A percentile compares a stretch with the other conserved stretches of the same genome.
phyloP scores from a whole-genome alignment of 1,284 basidiomycete genomes.

The Anthracocystis walkeri region DNA sequence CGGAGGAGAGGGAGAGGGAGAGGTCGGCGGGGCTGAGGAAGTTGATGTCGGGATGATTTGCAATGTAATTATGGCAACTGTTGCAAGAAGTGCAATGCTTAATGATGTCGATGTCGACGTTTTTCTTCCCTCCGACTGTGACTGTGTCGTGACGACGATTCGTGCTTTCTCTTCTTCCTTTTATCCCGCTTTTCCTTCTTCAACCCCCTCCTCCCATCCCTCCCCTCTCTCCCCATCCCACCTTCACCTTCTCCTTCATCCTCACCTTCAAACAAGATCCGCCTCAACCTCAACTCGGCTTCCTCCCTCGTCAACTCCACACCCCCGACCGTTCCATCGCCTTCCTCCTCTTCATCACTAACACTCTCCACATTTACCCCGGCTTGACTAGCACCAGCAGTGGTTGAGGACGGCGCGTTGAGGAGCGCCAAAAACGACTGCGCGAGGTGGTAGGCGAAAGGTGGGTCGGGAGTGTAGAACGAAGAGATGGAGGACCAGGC shows the following conservation, averaged over 20 bases:
- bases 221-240: neutral
- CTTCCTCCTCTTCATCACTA: neutral
- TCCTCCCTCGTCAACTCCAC: constrained; percentile 28
- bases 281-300: constrained; percentile 16
- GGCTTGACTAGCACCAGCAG: neutral
- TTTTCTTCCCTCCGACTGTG: no score
- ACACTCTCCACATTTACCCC: neutral
- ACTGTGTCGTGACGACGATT: neutral
- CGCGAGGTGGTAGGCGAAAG: constrained; percentile 18
- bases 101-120: neutral
- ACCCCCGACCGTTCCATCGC: neutral
- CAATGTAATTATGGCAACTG: neutral
- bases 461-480: constrained; percentile 9
- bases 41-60: neutral
- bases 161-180: constrained; percentile 1
- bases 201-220: neutral
- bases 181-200: neutral
- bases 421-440: constrained; percentile 18
- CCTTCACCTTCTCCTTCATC: neutral
- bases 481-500: constrained; percentile 19
- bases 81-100: neutral
- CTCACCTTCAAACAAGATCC: constrained; percentile 25
- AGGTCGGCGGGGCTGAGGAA: constrained; percentile 11
- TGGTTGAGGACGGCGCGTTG: neutral
- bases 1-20: constrained; percentile 8